Evolutionary conservation across 176 grass and related monocot genomes (phyloP).

Genomic region (Hordeum vulgare): MorexV3_pseudomolecules_assembly NC_058523.1:367881291-367881790

Average conservation of each 20-base stretch:
- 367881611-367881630: neutral
- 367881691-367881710: neutral
- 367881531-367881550: neutral
- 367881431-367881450: neutral
- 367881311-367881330: neutral
- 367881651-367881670: neutral
- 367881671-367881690: neutral
- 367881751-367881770: neutral
- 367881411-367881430: neutral
- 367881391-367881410: neutral
- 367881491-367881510: neutral
- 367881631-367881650: neutral
- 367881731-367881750: neutral
- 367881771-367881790: too few relatives aligned
- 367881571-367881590: neutral
- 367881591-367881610: neutral
- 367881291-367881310: neutral
- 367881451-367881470: neutral
- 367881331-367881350: neutral
- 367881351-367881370: neutral
- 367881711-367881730: neutral
- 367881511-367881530: neutral
- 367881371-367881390: neutral
- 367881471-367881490: neutral
- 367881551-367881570: neutral